Evolutionary conservation across 2,329 filamentous ascomycete genomes (phyloP), one percentile per base, ranked within the genome.

Genomic region (Sporothrix variecibatus): DNA sequence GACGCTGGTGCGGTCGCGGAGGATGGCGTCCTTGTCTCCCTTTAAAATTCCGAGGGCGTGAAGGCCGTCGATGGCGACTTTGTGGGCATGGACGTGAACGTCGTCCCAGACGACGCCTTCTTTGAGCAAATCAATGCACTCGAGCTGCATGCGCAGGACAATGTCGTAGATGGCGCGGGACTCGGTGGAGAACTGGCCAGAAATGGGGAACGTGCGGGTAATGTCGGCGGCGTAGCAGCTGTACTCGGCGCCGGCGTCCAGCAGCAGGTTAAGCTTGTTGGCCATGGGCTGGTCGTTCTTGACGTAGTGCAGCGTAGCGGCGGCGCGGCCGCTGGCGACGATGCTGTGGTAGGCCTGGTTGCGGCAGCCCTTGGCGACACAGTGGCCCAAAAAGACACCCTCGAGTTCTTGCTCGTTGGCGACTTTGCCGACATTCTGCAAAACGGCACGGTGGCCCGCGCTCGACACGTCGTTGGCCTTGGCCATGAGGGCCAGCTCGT

Each of bases 281-380:
- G 84, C 83, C 49, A 95, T 84, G 0, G 90, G 86, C 79, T 91
- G 87, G 76, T 94, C 86, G 81, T 97, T 97, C 79, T 92, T 89
- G 31, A 94, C 89, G 79, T 98, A 98, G 83, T 98, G 95, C 46
- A 98, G 87, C 1, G 94, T 96, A 5, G 94, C 93, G 0, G 93
- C 95, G 20, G 93, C 91, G 5, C 90, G 87, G 12, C 95, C 95
- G 46, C 89, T 89, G 0, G 94, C 95, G 23, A 96, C 90, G 79
- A 98, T 98, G 75, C 92, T 91, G 77, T 93, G 89, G 82, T 98
- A 98, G 0, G 95, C 92, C 85, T 97, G 94, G 78, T 96, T 90
- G 80, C 91, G 92, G 71, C 92, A 92, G 31, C 93, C 93, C 75
- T 91, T 87, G 71, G 91, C 88, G 75, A 96, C 89, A 81, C 93